These are phyloP conservation scores for Dysphania ambrosioides DNA, from an alignment of 148 eudicot genomes.

Conservation along the genomic window DNA sequence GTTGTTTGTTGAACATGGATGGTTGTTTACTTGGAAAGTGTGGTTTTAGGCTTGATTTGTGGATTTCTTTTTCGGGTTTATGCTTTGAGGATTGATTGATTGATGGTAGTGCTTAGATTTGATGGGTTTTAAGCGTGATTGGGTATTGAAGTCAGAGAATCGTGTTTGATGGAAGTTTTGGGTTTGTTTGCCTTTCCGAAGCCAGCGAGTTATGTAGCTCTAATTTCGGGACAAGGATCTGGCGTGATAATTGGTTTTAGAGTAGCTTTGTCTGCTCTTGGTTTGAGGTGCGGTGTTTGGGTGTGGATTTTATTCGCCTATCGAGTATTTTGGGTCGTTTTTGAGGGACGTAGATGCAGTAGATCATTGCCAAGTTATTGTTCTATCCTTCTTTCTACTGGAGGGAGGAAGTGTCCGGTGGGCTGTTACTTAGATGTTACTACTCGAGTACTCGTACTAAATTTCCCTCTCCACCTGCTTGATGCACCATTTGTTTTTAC, in stretches of 20 bases:
- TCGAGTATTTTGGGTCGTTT: background rate
- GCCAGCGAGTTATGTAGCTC: background rate
- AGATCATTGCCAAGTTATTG: too few species aligned
- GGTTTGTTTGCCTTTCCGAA: background rate
- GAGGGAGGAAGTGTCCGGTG: too few species aligned
- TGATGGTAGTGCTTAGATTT: slow-evolving; percentile 12
- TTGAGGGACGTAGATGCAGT: background rate
- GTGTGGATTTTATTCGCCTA: too few species aligned
- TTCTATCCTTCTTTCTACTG: too few species aligned
- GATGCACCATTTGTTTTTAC: too few species aligned
- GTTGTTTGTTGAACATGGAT: background rate
- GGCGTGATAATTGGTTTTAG: background rate
- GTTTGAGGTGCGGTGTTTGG: too few species aligned
- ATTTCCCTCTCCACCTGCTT: too few species aligned
- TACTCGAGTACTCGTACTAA: too few species aligned
- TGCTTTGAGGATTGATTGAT: background rate
- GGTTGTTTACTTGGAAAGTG: slow-evolving; percentile 5
- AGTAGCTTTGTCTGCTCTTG: slow-evolving; percentile 8
- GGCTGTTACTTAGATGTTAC: too few species aligned
- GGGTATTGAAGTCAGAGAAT: background rate
- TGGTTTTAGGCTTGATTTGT: too few species aligned
- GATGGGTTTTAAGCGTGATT: slow-evolving; percentile 15
- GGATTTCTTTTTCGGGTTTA: too few species aligned
- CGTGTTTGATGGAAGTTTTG: background rate
- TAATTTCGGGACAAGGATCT: background rate